Evolutionary conservation across 2,329 filamentous ascomycete genomes (phyloP), one percentile per base, ranked within the genome.

Genomic region (Aspergillus quadricinctus): DNA sequence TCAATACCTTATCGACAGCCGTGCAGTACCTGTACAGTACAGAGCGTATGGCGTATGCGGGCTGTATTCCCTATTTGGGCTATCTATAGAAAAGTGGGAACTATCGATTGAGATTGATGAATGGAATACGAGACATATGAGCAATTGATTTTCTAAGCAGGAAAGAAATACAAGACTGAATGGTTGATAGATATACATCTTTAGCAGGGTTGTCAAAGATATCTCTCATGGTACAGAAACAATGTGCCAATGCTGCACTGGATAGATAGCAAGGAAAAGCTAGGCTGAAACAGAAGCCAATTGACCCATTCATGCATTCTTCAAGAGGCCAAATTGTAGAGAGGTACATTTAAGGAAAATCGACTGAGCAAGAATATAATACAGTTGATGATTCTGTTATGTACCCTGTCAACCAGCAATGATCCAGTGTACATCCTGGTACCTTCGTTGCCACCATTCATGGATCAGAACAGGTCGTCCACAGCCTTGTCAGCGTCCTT

Each of bases 401-500:
- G 14, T 17, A 37, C 5, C 31, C 31, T 37, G 17, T 37, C 31
- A 37, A 37, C 31, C 14, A 37, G 31, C 31, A 37, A 17, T 17
- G 7, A 37, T 37, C 31, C 14, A 17, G 14, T 17, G 19, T 10
- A 21, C 17, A 8, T 21, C 41, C 41, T 45, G n/a, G 7, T 23
- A n/a, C 21, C 29, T 40, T 14, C 9, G 27, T 17, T 14, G 21
- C 23, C 19, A 50, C n/a, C 29, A 17, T 17, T 37, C 31, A 37
- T 7, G 27, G 27, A 54, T 74, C 66, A 94, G 65, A 96, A 86
- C 57, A 99, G 78, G 72, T 96, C 92, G 62, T 90, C 85, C 61
- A 99, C 88, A 17, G 88, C 86, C 77, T 97, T 97, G 72, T 97
- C 92, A 8, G 92, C 90, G 71, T 99, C 94, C 66, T 92, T 89